Evolutionary conservation across 2,329 filamentous ascomycete species (phyloP).

Genomic region (Cercospora sojina): DNA sequence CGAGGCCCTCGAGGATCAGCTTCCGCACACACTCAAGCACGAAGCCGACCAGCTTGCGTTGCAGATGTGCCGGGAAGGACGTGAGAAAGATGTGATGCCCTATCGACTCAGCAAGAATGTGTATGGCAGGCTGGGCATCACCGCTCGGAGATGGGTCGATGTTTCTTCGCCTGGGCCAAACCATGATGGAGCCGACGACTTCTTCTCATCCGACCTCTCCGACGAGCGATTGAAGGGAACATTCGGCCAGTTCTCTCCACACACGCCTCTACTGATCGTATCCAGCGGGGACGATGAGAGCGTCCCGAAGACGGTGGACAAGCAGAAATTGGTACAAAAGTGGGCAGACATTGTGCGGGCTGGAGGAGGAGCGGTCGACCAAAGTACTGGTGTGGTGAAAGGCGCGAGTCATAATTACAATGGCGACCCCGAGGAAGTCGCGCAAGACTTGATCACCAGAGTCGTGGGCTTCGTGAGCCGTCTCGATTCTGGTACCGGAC

Average conservation of each 20-base stretch:
- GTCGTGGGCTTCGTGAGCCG: conserved; percentile 49
- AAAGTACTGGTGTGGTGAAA: conserved; percentile 48
- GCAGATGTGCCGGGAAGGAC: conserved; percentile 46
- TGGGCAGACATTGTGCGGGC: conserved; percentile 54
- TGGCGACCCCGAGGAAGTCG: conserved; percentile 47
- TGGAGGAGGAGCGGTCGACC: conserved; percentile 50
- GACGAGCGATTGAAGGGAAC: conserved; percentile 57
- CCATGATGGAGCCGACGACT: conserved; percentile 73
- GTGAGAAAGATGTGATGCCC: conserved; percentile 56
- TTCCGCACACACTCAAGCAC: conserved; percentile 48
- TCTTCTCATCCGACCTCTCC: conserved; percentile 77
- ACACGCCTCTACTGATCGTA: conserved; percentile 61
- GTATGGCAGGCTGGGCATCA: conserved; percentile 47
- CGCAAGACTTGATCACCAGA: conserved; percentile 51
- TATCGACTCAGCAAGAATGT: conserved; percentile 31
- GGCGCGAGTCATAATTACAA: conserved; percentile 55
- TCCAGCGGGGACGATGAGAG: conserved; percentile 66
- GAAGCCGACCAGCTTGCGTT: conserved; percentile 47
- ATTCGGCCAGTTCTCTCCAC: conserved; percentile 62
- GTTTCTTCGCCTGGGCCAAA: conserved; percentile 57
- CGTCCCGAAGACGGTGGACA: conserved; percentile 60
- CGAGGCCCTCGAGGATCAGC: conserved; percentile 56
- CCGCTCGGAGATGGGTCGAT: conserved; percentile 59
- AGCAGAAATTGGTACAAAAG: conserved; percentile 55
- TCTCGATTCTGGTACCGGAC: neutral